These are phyloP conservation scores for Claviceps pazoutovae DNA, from an alignment of 2,329 filamentous ascomycete species.

Conservation along the genomic window DNA sequence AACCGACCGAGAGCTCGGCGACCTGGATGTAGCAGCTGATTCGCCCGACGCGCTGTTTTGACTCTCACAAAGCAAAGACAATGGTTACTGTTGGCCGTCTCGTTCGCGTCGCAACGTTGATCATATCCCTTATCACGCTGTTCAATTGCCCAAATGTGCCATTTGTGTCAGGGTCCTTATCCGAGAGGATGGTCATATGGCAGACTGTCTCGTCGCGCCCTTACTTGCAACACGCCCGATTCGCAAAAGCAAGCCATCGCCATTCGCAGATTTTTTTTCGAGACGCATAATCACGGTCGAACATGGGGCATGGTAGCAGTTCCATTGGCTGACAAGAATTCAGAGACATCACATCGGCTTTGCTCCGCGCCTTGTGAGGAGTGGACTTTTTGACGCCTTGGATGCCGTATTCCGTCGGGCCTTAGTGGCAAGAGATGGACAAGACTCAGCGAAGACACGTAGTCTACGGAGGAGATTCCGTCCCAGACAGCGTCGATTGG, in stretches of 20 bases:
- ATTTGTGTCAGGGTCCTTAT: neutral
- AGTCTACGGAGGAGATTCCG: neutral
- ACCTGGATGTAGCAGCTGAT: neutral
- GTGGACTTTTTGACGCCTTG: neutral
- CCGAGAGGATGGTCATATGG: slow-evolving; percentile 1
- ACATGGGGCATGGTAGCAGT: neutral
- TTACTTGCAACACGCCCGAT: neutral
- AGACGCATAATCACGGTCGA: neutral
- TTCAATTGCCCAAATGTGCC: neutral
- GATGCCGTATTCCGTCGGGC: neutral
- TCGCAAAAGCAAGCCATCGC: neutral
- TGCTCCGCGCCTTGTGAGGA: neutral
- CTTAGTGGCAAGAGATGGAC: neutral
- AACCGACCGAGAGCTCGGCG: neutral
- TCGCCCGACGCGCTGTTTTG: neutral
- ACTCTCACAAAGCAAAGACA: neutral
- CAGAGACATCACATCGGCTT: neutral
- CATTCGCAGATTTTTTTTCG: neutral
- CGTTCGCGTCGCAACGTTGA: neutral
- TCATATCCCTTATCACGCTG: neutral
- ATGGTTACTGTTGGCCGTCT: neutral
- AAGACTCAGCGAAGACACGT: neutral
- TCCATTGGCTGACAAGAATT: neutral
- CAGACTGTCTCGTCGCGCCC: neutral
- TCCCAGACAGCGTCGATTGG: neutral